Base-by-base conservation (phyloP, 2,329 filamentous ascomycete genomes). In the Venturia asperata region DNA sequence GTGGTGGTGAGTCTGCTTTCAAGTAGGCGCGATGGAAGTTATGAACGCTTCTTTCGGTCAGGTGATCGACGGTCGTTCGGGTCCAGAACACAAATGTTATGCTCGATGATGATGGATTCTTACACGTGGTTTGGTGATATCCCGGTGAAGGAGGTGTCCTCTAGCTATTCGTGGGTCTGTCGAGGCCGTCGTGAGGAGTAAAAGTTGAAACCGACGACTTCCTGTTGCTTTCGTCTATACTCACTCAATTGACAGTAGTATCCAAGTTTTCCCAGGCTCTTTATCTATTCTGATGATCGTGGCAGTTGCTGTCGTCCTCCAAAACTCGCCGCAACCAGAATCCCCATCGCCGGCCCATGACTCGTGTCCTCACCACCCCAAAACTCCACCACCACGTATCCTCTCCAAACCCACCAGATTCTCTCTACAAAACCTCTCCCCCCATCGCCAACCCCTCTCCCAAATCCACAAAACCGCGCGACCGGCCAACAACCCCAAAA, bases 301-400 rank as follows among this genome's bases (percentile, higher is more conserved):
- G 30, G 30, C 30, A 34, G 3, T 37, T 58, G 52, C 37, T 37
- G 52, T n/a, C 37, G 49, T 30, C 19, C 5, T 5, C 7, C 10
- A 37, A 58, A 58, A 24, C 17, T 58, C 52, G 52, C 27, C 5
- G 52, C 30, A n/a, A n/a, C 52, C 30, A 21, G 5, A 56, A 37
- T 6, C 9, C 49, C 49, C 49, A 56, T 30, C 17, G 27, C 27
- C 24, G 7, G 10, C 17, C 15, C 52, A 58, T 58, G 52, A 58
- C 52, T 58, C 30, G 52, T 58, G 52, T 58, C 52, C 27, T 58
- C 27, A 58, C 52, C 27, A 58, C 30, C 52, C 37, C 24, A 30
- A 37, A 34, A 21, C 30, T 56, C 49, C 7, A 58, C 11, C 27
- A 37, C n/a, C 30, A n/a, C 52, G 30, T 58, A 37, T 58, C 52